Base-by-base conservation (phyloP, 202 grass and related monocot genomes). In the Bolboschoenoplectus hybrid region DNA sequence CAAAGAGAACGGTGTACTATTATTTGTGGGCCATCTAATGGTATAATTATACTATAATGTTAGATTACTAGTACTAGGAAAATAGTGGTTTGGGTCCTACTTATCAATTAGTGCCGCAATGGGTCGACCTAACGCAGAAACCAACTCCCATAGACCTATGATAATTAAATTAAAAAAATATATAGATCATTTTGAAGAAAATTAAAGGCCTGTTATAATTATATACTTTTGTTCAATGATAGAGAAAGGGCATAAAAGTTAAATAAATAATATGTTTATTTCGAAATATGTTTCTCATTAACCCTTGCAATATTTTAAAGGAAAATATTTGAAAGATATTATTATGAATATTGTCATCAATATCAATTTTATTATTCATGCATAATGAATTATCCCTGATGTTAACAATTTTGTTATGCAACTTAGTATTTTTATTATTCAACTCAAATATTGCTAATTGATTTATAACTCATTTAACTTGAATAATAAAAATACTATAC, bases 71-170 rank as follows among this genome's bases (percentile, higher is more conserved):
- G 68, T 72, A 78, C 74, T 83, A 83, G 44, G 81, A 67, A 46
- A 52, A 47, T 36, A 17, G 63, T 83, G 7, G 4, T 69, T 40
- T 69, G 81, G 81, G 81, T 55, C 46, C 81, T 70, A 83, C 63
- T 56, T 55, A 41, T 69, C 40, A 69, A 82, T 55, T 53, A 41
- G 20, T 67, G 81, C 46, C 81, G 81, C 63, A 83, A 70, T 70
- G 44, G 14, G 26, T 69, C 46, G 81, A 83, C 81, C 81, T 83
- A 83, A 83, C 81, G 4, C 10, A 55, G 63, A 83, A 83, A 83
- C 16, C 39, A 45, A 17, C 60, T 26, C 63, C 20, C 0, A 26
- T 0, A 26, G 26, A 26, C 26, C 26, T 26, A 52, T 7, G 10
- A 47, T 53, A 10, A 20, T 57, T 77, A 38, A 52, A 55, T 17